phyloP scores from a whole-genome alignment of 805 yeast genomes.

The Suhomyces pyralidae region DNA sequence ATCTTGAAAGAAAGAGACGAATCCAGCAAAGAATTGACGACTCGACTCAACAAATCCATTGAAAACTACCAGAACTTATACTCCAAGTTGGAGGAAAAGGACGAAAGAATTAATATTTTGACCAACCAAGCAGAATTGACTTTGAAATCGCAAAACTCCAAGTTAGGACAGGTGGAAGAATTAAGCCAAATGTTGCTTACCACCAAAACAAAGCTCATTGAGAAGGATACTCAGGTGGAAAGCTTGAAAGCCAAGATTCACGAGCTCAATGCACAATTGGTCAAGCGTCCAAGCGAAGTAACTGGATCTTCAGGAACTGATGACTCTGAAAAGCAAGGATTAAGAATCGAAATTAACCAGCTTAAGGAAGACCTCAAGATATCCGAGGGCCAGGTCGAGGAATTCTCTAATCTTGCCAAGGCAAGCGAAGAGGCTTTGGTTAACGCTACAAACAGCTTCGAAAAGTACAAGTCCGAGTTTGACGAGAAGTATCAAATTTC shows the following conservation, averaged over 20 bases:
- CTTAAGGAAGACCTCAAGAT: conserved; percentile 54
- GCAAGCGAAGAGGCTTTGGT: conserved; percentile 66
- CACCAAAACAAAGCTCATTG: conserved; percentile 40
- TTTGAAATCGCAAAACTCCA: conserved; percentile 51
- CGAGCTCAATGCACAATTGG: conserved; percentile 8
- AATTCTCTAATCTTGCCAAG: conserved; percentile 58
- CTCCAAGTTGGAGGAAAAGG: conserved; percentile 49
- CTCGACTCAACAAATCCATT: conserved; percentile 47
- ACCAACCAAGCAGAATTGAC: conserved; percentile 58
- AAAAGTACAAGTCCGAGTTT: conserved; percentile 26
- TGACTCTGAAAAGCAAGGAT: conserved; percentile 9
- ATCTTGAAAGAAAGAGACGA: conserved; percentile 60
- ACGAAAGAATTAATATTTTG: conserved; percentile 49
- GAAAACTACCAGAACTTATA: conserved; percentile 45
- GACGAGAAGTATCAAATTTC: conserved; percentile 21
- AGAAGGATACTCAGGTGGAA: conserved; percentile 39
- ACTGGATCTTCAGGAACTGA: not conserved
- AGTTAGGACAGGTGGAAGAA: conserved; percentile 54
- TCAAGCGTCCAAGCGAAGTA: conserved; percentile 4
- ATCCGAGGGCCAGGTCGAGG: conserved; percentile 56
- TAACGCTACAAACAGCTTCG: conserved; percentile 54
- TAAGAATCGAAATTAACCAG: conserved; percentile 38
- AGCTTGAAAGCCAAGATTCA: conserved; percentile 36
- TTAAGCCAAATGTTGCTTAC: conserved; percentile 44
- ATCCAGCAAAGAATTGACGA: conserved; percentile 47